Evolutionary conservation across 164 flowering plant genomes (phyloP).

Genomic region (Kalanchoe fedtschenkoi): DNA sequence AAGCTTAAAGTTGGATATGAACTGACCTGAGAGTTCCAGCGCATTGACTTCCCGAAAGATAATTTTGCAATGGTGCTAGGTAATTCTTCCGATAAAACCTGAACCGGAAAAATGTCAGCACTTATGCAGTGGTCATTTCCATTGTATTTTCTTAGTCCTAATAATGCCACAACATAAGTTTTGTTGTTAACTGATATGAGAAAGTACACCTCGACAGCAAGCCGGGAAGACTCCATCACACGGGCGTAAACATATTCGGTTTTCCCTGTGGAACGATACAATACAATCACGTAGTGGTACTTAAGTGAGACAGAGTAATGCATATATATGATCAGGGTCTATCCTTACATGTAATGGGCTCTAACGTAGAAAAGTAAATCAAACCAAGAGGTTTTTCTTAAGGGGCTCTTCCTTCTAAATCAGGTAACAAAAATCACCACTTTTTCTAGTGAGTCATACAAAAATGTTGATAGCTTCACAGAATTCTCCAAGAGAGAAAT

Average conservation of each 20-base stretch:
- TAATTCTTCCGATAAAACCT: conserved; percentile 84
- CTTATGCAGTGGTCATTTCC: neutral
- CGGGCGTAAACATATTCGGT: conserved; percentile 61
- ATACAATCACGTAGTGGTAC: neutral
- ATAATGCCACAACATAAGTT: neutral
- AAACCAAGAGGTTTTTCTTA: neutral
- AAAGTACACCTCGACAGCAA: conserved; percentile 59
- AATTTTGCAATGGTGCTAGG: conserved; percentile 53
- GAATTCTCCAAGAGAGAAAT: neutral
- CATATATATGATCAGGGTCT: neutral
- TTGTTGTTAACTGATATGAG: conserved; percentile 1
- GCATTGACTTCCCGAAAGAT: conserved; percentile 91
- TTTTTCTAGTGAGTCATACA: no score
- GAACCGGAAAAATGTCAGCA: conserved; percentile 3
- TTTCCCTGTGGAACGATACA: conserved; percentile 42
- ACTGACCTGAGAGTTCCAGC: conserved; percentile 85
- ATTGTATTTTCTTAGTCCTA: neutral
- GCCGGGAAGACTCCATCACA: conserved; percentile 51
- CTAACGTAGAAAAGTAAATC: neutral
- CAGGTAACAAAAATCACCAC: neutral
- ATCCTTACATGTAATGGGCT: neutral
- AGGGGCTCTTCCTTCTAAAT: neutral
- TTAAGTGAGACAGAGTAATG: neutral
- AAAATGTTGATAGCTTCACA: neutral
- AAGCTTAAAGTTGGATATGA: neutral